Percentiles rank a stretch among this genome's conserved stretches.
Conservation (phyloP, 2,329 filamentous ascomycete genomes). For the Stachybotrys echinatus region DNA sequence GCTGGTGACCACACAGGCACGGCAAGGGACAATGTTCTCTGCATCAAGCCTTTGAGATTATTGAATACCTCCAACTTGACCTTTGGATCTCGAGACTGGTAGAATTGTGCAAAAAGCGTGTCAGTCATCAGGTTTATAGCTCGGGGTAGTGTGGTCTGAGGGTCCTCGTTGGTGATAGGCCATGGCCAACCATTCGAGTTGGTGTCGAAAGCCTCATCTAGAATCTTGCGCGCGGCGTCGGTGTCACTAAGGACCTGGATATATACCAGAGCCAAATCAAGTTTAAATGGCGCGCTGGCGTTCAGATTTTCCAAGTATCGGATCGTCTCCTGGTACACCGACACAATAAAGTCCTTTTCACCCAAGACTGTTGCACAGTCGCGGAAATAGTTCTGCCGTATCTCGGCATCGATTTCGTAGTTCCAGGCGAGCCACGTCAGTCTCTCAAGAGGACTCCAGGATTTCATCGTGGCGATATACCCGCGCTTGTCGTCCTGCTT, state of each 20-base stretch:
- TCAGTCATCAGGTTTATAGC: background rate
- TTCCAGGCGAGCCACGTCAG: conserved; percentile 18
- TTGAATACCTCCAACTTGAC: background rate
- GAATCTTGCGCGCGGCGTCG: background rate
- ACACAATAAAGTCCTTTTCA: background rate
- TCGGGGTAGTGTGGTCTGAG: background rate
- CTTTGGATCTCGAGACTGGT: background rate
- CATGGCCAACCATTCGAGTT: background rate
- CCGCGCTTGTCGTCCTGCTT: conserved; percentile 6
- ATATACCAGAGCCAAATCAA: background rate
- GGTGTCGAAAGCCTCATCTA: background rate
- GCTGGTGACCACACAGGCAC: background rate
- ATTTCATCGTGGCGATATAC: conserved; percentile 13
- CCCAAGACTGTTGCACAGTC: background rate
- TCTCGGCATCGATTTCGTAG: conserved; percentile 4
- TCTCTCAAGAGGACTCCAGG: conserved; percentile 17
- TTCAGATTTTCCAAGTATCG: background rate
- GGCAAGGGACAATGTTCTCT: background rate
- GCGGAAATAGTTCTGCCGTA: background rate
- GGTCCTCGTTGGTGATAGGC: background rate
- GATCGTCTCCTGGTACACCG: background rate
- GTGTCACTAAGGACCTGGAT: background rate
- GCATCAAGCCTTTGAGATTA: background rate
- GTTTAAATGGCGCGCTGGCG: background rate
- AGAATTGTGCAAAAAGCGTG: background rate